Conservation (phyloP, 1,284 basidiomycete species). For the Rhodofomes roseus region DNA sequence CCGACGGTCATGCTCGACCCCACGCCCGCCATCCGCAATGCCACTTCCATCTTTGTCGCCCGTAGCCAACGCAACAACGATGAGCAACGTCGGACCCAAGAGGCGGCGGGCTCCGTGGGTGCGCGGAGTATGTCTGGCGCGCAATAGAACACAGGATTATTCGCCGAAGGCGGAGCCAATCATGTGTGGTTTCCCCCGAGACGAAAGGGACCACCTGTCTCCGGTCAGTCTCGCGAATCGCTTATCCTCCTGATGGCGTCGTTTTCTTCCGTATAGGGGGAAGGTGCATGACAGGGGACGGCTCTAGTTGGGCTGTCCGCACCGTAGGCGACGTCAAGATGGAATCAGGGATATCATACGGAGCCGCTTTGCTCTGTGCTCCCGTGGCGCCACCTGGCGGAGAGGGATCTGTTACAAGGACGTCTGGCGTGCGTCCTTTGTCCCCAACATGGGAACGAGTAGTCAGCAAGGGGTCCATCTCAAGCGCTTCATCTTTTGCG, state of each 20-base stretch:
- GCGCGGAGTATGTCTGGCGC: background rate
- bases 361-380: background rate
- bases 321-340: constrained; percentile 11
- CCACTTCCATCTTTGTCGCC: background rate
- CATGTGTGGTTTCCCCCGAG: background rate
- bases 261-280: constrained; percentile 16
- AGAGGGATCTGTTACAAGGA: background rate
- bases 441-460: no score
- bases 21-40: background rate
- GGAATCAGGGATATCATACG: background rate
- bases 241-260: constrained; percentile 5
- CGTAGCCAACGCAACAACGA: background rate
- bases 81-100: background rate
- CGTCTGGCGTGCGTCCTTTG: background rate
- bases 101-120: background rate
- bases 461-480: constrained; percentile 1
- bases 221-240: background rate
- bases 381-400: constrained; percentile 2
- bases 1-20: background rate
- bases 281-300: constrained; percentile 29
- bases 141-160: background rate
- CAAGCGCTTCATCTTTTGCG: background rate
- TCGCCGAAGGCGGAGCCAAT: background rate
- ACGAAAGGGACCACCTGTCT: background rate
- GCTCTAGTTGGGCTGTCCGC: constrained; percentile 28